Base-by-base conservation (phyloP, 805 yeast genomes). In the Kodamaea jinghongensis region DNA sequence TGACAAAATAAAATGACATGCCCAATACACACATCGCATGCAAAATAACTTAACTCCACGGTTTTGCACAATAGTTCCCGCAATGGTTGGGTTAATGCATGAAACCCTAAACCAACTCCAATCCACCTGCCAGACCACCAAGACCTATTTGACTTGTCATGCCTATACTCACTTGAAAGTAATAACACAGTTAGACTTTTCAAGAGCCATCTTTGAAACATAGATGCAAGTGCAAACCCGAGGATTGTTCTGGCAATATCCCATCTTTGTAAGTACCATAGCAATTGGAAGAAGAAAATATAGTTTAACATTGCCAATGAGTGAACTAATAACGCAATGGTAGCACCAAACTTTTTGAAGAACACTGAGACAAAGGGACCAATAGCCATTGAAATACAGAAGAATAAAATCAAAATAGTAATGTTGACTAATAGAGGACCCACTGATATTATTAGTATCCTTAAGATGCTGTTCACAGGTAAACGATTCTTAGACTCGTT, bases 71-170 rank as follows among this genome's bases (percentile, higher is more conserved):
- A 41, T 37, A 65, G 76, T 53, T 83, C 91, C 50, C 91, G 61
- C 2, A 72, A 43, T 1, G 89, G 89, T 46, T 82, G 89, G 2
- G 81, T 63, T 4, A 83, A 38, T 0, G 77, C 63, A 34, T 73
- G 58, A 78, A 82, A 77, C 0, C 89, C 87, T 32, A 83, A 64
- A 0, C 80, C 80, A 0, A 81, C 70, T 10, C 70, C 71, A 34
- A 73, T 52, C 91, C 91, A 84, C 41, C 71, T 76, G 0, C 90
- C 89, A 8, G 86, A 75, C 49, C 90, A 84, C 87, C 88, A 83
- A 2, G 90, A 82, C 27, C 75, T 56, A 50, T 82, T 85, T 0
- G 86, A 62, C 32, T 67, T 72, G 45, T 75, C 83, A 47, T 73
- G 78, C 42, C 70, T 74, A 48, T 73, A 73, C 51, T 87, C 96